Conservation (phyloP, 75 land plant species). For the Sequoiadendron giganteum region DNA sequence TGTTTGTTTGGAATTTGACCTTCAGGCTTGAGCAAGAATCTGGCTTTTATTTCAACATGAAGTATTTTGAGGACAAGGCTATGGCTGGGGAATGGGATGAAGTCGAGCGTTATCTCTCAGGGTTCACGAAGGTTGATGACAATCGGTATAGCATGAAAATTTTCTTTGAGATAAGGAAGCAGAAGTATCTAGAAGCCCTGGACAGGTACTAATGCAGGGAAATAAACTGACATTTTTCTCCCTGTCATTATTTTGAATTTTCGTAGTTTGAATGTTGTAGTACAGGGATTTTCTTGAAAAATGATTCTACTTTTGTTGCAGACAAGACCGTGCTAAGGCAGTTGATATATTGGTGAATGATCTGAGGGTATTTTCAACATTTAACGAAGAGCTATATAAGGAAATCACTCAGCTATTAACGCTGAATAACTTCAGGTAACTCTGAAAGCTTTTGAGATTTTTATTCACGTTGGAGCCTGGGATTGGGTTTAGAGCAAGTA, state of each 20-base stretch:
- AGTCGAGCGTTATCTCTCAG: slow-evolving; percentile 59
- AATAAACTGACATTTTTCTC: background rate
- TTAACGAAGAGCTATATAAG: slow-evolving; percentile 78
- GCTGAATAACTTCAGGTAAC: slow-evolving; percentile 73
- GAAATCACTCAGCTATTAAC: slow-evolving; percentile 84
- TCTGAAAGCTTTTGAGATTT: background rate
- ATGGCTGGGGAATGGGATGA: slow-evolving; percentile 63
- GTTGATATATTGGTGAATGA: slow-evolving; percentile 80
- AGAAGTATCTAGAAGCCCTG: slow-evolving; percentile 63
- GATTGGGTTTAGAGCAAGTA: background rate
- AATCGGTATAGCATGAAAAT: slow-evolving; percentile 68
- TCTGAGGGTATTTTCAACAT: slow-evolving; percentile 74
- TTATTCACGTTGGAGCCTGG: background rate
- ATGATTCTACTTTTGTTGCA: slow-evolving; percentile 11
- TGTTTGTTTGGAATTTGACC: background rate
- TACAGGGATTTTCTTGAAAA: background rate
- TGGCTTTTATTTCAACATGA: slow-evolving; percentile 81
- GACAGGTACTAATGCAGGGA: slow-evolving; percentile 34
- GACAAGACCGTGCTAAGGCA: slow-evolving; percentile 80
- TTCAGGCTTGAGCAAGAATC: slow-evolving; percentile 78
- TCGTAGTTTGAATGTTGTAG: background rate
- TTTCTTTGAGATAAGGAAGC: slow-evolving; percentile 63
- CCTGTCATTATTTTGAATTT: background rate
- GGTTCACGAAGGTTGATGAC: slow-evolving; percentile 64
- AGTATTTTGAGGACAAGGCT: slow-evolving; percentile 59